A percentile compares a stretch with the other conserved stretches of the same genome.
Conservation (phyloP, 805 yeast species). For the Wickerhamomyces subpelliculosus region DNA sequence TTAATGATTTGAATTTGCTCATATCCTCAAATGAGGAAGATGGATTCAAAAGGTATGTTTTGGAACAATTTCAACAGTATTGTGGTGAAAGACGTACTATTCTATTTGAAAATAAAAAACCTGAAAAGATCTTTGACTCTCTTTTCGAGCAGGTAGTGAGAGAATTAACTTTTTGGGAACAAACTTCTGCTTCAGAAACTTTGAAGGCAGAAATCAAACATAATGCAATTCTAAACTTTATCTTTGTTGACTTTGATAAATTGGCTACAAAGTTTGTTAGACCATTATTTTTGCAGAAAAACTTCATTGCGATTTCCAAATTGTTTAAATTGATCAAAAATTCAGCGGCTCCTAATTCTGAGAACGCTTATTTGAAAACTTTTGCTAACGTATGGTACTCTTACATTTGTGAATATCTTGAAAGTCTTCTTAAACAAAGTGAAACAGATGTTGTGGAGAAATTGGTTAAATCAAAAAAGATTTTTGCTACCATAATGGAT, state of each 20-base stretch:
- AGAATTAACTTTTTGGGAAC: conserved; percentile 13
- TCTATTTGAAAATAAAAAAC: neutral
- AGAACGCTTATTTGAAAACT: neutral
- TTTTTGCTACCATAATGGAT: conserved; percentile 4
- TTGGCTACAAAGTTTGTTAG: conserved; percentile 3
- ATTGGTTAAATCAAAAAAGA: conserved; percentile 13
- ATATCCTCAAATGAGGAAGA: neutral
- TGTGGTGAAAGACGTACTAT: neutral
- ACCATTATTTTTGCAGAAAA: conserved; percentile 9
- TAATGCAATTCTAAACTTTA: conserved; percentile 1
- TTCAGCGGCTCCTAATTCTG: neutral
- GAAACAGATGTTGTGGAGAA: conserved; percentile 6
- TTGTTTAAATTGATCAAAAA: conserved; percentile 10
- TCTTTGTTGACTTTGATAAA: conserved; percentile 5
- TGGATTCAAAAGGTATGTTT: neutral
- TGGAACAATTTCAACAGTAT: neutral
- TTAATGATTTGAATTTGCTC: neutral
- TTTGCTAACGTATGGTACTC: conserved; percentile 9
- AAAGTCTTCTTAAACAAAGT: conserved; percentile 2
- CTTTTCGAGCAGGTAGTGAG: conserved; percentile 2
- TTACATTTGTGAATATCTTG: conserved; percentile 8
- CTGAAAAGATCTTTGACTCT: conserved; percentile 1
- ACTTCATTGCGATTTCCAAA: conserved; percentile 2
- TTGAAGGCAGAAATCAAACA: conserved; percentile 1
- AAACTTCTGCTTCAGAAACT: neutral